Evolutionary conservation across 139 green algal species (phyloP), one percentile per base, ranked within the genome.

Genomic region (Chlorella ohadii): DNA sequence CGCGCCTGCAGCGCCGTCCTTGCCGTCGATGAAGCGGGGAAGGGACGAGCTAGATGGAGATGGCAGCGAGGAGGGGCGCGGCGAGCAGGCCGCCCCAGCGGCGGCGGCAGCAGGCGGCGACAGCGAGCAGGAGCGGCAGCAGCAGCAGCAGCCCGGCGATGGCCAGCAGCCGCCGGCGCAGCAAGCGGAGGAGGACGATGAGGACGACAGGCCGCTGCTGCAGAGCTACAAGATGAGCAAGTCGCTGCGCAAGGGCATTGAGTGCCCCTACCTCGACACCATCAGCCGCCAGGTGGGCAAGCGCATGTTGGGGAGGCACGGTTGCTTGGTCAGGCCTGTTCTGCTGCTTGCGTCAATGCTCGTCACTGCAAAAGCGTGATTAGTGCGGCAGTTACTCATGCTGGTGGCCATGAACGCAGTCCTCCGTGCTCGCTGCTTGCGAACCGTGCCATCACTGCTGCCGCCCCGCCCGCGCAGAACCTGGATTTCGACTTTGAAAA

Each of bases 401-500:
- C n/a, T n/a, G n/a, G n/a, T n/a, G n/a, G n/a, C n/a, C n/a, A n/a
- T n/a, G n/a, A n/a, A n/a, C n/a, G n/a, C n/a, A n/a, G n/a, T n/a
- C n/a, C n/a, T n/a, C n/a, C n/a, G n/a, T n/a, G n/a, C n/a, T n/a
- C n/a, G n/a, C n/a, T n/a, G n/a, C n/a, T n/a, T n/a, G n/a, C n/a
- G n/a, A n/a, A n/a, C n/a, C n/a, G n/a, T n/a, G n/a, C n/a, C n/a
- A n/a, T n/a, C 57, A 4, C 11, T 31, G 34, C 22, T n/a, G 57
- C 78, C 4, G 20, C 27, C 61, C 38, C 34, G 12, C 56, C 5
- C 51, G 64, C 23, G 22, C 89, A 96, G 93, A 94, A 96, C 73
- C 91, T 99, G 41, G 97, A 99, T 83, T 99, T 99, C 88, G 97
- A 99, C 83, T 99, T 99, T 84, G 97, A 99, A 78, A 99, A 98